phyloP scores from a whole-genome alignment of 169 alveolate species.

The Miamiensis avidus region DNA sequence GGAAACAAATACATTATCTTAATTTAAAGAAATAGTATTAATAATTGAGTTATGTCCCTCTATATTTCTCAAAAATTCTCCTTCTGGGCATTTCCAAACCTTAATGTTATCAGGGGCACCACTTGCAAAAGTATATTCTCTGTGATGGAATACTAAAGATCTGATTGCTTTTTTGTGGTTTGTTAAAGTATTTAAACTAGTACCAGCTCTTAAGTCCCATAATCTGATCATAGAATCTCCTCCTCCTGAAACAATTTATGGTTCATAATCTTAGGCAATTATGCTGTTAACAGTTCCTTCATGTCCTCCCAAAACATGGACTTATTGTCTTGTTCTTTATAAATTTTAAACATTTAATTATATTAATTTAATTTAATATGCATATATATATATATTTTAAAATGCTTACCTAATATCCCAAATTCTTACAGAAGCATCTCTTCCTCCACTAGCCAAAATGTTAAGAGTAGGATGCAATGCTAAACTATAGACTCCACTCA shows the following conservation, averaged over 20 bases:
- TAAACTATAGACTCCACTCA: conserved; percentile 93
- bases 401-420: conserved; percentile 95
- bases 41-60: conserved; percentile 91
- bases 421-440: conserved; percentile 98
- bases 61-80: conserved; percentile 71
- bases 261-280: conserved; percentile 93
- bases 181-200: conserved; percentile 93
- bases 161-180: conserved; percentile 98
- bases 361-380: background rate
- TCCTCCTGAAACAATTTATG: conserved; percentile 96
- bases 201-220: conserved; percentile 98
- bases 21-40: conserved; percentile 92
- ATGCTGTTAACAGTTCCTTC: conserved; percentile 93
- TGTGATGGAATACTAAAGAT: conserved; percentile 94
- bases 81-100: conserved; percentile 93
- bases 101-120: conserved; percentile 97
- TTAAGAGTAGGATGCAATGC: conserved; percentile 97
- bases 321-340: conserved; percentile 87
- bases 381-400: background rate
- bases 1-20: conserved; percentile 90
- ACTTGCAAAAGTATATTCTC: conserved; percentile 96
- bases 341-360: too few relatives aligned
- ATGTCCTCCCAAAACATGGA: conserved; percentile 95
- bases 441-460: conserved; percentile 96
- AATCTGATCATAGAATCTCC: conserved; percentile 94